These are phyloP conservation scores for Bisporella sp. DNA, from an alignment of 2,329 filamentous ascomycete genomes.

Conservation along the genomic window DNA sequence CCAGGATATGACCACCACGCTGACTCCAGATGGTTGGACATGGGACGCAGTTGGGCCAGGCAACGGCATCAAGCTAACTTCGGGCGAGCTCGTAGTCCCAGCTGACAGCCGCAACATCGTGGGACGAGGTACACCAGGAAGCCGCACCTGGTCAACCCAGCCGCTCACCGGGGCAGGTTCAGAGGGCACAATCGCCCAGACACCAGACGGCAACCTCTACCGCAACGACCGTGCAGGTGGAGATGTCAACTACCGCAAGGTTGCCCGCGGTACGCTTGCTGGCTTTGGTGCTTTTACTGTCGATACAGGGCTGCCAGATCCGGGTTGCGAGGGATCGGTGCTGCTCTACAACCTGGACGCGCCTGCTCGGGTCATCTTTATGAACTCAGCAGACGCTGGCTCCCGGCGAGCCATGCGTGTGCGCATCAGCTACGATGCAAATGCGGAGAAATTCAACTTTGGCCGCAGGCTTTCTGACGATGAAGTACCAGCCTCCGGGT, in stretches of 20 bases:
- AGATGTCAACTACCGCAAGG: not conserved
- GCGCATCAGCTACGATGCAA: not conserved
- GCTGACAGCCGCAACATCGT: not conserved
- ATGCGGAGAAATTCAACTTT: not conserved
- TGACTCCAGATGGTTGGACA: not conserved
- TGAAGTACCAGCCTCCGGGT: not conserved
- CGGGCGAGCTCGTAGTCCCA: not conserved
- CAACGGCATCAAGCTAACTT: not conserved
- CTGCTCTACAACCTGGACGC: not conserved
- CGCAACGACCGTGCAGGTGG: not conserved
- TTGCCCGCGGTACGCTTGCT: not conserved
- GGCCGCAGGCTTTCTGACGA: not conserved
- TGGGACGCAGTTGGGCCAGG: not conserved
- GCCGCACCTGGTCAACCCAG: not conserved
- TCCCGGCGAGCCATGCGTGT: not conserved
- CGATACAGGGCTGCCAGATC: not conserved
- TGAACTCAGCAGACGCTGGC: not conserved
- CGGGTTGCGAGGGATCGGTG: not conserved
- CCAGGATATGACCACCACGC: not conserved
- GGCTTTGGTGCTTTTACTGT: not conserved
- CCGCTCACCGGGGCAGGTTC: not conserved
- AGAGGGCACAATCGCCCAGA: not conserved
- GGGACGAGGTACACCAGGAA: not conserved
- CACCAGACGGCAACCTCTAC: not conserved
- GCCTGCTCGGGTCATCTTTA: not conserved